Conservation (phyloP, 1,284 basidiomycete species). For the Puccinia hordei region DNA sequence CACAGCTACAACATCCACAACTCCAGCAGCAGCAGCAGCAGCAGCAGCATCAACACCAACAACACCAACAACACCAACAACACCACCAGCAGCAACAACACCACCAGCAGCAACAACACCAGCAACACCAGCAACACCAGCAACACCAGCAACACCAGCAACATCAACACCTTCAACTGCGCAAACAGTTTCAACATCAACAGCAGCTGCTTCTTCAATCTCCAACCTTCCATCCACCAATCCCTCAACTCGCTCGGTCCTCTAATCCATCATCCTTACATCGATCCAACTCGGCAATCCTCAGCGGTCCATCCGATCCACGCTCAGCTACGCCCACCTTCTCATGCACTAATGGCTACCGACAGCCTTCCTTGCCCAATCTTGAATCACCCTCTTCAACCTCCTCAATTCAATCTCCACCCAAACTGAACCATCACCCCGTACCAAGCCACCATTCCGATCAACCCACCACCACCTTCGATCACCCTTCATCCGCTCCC, state of each 20-base stretch:
- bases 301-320: background rate
- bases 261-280: too few relatives aligned
- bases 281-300: slow-evolving; percentile 8
- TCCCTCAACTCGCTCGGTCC: background rate
- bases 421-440: background rate
- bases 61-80: slow-evolving; percentile 54
- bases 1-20: slow-evolving; percentile 8
- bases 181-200: slow-evolving; percentile 28
- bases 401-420: slow-evolving; percentile 11
- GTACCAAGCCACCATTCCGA: slow-evolving; percentile 1
- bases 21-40: slow-evolving; percentile 20
- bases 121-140: slow-evolving; percentile 53
- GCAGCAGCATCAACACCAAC: slow-evolving; percentile 47
- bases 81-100: slow-evolving; percentile 58
- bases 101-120: slow-evolving; percentile 16
- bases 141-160: too few relatives aligned
- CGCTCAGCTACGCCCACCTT: slow-evolving; percentile 27
- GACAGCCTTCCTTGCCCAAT: background rate
- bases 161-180: slow-evolving; percentile 28
- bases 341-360: slow-evolving; percentile 10
- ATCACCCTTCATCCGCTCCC: slow-evolving; percentile 13
- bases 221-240: slow-evolving; percentile 19
- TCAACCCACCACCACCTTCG: background rate
- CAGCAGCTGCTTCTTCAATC: slow-evolving; percentile 1
- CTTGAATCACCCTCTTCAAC: slow-evolving; percentile 7